Conservation (phyloP, 129 eudicot genomes). For the Pittosporum tobira region DNA sequence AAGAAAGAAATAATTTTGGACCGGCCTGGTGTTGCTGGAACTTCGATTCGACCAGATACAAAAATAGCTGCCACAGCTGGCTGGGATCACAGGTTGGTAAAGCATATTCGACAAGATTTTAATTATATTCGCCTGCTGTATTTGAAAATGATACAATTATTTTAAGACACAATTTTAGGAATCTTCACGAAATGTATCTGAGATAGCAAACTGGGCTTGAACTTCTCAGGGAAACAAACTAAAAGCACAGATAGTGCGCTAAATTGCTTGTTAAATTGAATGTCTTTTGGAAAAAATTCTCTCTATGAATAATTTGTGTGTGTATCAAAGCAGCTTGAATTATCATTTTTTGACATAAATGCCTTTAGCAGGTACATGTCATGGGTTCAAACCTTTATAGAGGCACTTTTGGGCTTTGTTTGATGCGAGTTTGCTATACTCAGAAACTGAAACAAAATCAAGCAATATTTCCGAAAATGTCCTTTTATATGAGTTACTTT, state of each 20-base stretch:
- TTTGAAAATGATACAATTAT: background rate
- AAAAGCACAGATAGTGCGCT: background rate
- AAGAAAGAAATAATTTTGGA: conserved; percentile 79
- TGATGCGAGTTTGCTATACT: no score
- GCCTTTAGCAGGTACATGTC: no score
- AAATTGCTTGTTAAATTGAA: conserved; percentile 4
- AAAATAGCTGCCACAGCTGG: conserved; percentile 83
- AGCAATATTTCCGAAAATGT: no score
- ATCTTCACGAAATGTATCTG: background rate
- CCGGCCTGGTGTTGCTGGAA: conserved; percentile 73
- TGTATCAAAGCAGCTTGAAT: no score
- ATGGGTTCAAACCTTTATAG: no score
- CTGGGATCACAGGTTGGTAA: conserved; percentile 76
- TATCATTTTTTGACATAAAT: no score
- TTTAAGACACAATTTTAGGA: background rate
- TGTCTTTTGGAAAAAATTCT: no score
- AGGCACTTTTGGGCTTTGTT: no score
- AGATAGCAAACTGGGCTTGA: background rate
- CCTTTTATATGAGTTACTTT: background rate
- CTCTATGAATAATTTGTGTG: no score
- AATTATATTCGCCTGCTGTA: background rate
- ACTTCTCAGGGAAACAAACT: background rate
- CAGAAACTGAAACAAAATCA: no score
- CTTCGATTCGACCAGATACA: conserved; percentile 62
- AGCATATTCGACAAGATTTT: no score